These are phyloP conservation scores for Erythrophleum ivorense DNA, from an alignment of 331 rosid genomes.

Conservation along the genomic window DNA sequence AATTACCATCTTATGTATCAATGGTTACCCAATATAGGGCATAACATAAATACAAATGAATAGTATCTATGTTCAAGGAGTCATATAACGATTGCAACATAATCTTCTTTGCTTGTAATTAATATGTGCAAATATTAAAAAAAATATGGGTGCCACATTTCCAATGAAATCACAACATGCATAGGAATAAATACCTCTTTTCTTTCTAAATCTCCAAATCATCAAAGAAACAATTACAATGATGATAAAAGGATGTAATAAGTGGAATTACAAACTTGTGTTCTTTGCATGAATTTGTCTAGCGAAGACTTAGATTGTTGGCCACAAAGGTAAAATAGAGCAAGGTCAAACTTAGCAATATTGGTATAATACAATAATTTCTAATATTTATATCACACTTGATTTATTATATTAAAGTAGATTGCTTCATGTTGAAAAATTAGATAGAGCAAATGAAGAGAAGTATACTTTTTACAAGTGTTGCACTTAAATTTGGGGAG, in stretches of 20 bases:
- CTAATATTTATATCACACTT: too few relatives aligned
- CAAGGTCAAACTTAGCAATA: neutral
- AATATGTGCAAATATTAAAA: neutral
- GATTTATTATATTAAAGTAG: too few relatives aligned
- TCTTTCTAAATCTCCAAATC: neutral
- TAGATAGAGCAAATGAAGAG: too few relatives aligned
- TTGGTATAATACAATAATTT: too few relatives aligned
- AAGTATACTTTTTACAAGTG: too few relatives aligned
- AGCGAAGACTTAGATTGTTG: slow-evolving; percentile 22
- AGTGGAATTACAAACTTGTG: neutral
- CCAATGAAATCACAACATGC: neutral
- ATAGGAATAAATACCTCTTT: slow-evolving; percentile 1
- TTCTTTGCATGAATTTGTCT: neutral
- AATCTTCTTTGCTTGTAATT: too few relatives aligned
- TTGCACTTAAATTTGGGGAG: too few relatives aligned
- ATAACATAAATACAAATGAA: neutral
- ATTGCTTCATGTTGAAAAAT: too few relatives aligned
- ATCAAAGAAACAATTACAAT: neutral
- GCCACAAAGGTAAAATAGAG: neutral
- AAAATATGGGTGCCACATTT: neutral
- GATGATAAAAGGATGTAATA: neutral
- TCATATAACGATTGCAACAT: too few relatives aligned
- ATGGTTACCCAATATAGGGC: too few relatives aligned
- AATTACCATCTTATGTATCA: too few relatives aligned
- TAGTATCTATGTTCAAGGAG: neutral